phyloP scores from a whole-genome alignment of 192 early-diverging fungal species.

The Backusella psychrophila region DNA sequence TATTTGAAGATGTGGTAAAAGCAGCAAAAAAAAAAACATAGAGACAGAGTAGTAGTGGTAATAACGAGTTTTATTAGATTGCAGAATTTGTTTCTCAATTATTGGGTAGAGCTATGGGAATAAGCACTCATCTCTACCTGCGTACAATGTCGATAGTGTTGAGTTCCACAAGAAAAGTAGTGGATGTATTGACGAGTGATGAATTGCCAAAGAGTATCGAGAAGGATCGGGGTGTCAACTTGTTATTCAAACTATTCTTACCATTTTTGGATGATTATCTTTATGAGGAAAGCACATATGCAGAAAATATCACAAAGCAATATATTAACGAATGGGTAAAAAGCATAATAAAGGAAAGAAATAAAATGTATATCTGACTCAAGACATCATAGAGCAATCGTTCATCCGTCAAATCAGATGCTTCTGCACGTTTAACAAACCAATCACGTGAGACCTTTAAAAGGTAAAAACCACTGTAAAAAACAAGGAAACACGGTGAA shows the following conservation, averaged over 20 bases:
- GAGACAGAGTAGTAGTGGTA: neutral
- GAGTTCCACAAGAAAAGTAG: slow-evolving; percentile 58
- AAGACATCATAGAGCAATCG: slow-evolving; percentile 7
- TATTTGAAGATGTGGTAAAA: slow-evolving; percentile 75
- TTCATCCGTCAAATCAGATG: slow-evolving; percentile 8
- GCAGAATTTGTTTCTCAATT: slow-evolving; percentile 71
- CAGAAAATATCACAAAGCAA: slow-evolving; percentile 51
- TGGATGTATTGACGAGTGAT: slow-evolving; percentile 39
- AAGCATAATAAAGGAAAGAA: neutral
- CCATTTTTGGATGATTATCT: slow-evolving; percentile 70
- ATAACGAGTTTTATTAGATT: slow-evolving; percentile 39
- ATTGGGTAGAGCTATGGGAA: slow-evolving; percentile 56
- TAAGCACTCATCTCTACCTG: slow-evolving; percentile 63
- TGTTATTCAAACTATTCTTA: slow-evolving; percentile 58
- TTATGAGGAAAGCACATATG: slow-evolving; percentile 61
- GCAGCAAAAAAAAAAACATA: neutral
- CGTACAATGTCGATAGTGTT: slow-evolving; percentile 65
- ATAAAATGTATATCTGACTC: neutral
- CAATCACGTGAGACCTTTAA: slow-evolving; percentile 36
- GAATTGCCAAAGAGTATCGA: slow-evolving; percentile 41
- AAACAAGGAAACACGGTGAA: neutral
- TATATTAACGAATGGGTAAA: slow-evolving; percentile 67
- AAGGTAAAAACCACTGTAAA: slow-evolving; percentile 12
- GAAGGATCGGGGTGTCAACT: slow-evolving; percentile 47
- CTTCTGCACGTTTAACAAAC: slow-evolving; percentile 20